Percentiles rank a stretch among this genome's conserved stretches.
phyloP scores from a whole-genome alignment of 208 protist genomes.

The Trypanosoma cruzi region DNA sequence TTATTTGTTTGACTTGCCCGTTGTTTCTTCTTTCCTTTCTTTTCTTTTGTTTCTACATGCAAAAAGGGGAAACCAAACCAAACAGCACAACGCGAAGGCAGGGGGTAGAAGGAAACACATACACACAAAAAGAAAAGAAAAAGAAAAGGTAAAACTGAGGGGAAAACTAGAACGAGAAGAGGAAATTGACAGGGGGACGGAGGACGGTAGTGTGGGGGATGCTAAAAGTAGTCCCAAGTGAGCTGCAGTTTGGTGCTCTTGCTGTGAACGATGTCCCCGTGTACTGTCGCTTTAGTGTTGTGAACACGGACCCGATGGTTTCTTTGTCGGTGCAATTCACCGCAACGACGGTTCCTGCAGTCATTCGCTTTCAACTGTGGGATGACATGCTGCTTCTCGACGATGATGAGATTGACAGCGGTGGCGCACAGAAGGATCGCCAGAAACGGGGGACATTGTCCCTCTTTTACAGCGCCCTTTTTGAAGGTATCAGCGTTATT shows the following conservation, averaged over 20 bases:
- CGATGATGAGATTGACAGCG: background rate
- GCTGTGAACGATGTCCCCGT: conserved; percentile 70
- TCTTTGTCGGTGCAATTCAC: conserved; percentile 44
- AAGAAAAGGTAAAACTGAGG: background rate
- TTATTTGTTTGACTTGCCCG: no score
- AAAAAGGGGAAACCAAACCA: no score
- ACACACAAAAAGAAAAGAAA: background rate
- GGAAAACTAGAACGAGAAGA: background rate
- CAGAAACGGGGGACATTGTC: background rate
- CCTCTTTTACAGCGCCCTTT: conserved; percentile 55
- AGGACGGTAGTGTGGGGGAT: conserved; percentile 10
- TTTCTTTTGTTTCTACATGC: background rate
- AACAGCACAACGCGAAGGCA: no score
- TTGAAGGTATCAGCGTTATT: conserved; percentile 62
- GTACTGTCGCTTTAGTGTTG: conserved; percentile 48
- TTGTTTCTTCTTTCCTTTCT: background rate
- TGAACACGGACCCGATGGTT: conserved; percentile 38
- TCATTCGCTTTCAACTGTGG: conserved; percentile 52
- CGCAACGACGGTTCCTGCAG: conserved; percentile 21
- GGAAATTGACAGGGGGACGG: background rate
- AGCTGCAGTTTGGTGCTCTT: conserved; percentile 57
- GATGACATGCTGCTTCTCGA: conserved; percentile 41
- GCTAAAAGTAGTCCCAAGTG: conserved; percentile 41
- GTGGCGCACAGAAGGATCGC: background rate
- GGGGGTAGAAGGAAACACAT: background rate